Conservation (phyloP, 495 filamentous ascomycete genomes). For the Penicillium paxilli region DNA sequence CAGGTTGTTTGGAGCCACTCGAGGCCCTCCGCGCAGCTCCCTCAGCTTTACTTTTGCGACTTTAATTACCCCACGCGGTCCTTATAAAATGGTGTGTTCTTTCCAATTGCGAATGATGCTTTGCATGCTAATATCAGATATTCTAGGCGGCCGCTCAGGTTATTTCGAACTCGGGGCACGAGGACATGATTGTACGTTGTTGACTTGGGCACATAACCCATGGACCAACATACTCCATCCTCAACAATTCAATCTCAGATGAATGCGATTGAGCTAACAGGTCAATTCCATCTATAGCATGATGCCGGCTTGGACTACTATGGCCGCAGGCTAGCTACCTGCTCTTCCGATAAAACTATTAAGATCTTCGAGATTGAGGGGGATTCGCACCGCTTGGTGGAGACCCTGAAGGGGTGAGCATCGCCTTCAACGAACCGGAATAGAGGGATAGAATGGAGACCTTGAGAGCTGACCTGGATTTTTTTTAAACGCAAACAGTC, state of each 20-base stretch:
- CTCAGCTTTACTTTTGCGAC: constrained; percentile 29
- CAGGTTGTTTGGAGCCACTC: constrained; percentile 27
- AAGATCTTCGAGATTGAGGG: constrained; percentile 99
- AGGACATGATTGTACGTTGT: constrained; percentile 97
- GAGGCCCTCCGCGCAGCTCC: constrained; percentile 22
- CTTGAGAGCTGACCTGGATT: constrained; percentile 1
- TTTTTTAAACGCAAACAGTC: constrained; percentile 50
- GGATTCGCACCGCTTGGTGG: constrained; percentile 83
- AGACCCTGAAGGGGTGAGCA: constrained; percentile 89
- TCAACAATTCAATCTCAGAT: background rate
- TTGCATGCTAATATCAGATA: constrained; percentile 15
- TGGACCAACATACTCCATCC: too few relatives aligned
- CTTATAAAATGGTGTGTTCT: constrained; percentile 22
- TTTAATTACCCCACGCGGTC: constrained; percentile 17
- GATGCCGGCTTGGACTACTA: constrained; percentile 99
- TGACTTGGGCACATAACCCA: constrained; percentile 5
- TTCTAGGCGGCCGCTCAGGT: constrained; percentile 70
- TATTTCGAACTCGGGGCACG: constrained; percentile 88
- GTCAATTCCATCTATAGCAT: constrained; percentile 56
- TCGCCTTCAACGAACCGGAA: background rate
- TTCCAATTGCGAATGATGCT: background rate
- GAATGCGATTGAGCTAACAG: constrained; percentile 9
- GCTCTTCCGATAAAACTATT: constrained; percentile 96
- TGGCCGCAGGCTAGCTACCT: constrained; percentile 92
- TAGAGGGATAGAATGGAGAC: background rate